Evolutionary conservation across 2,329 filamentous ascomycete genomes (phyloP).

Genomic region (Chaetomium globosum): DNA sequence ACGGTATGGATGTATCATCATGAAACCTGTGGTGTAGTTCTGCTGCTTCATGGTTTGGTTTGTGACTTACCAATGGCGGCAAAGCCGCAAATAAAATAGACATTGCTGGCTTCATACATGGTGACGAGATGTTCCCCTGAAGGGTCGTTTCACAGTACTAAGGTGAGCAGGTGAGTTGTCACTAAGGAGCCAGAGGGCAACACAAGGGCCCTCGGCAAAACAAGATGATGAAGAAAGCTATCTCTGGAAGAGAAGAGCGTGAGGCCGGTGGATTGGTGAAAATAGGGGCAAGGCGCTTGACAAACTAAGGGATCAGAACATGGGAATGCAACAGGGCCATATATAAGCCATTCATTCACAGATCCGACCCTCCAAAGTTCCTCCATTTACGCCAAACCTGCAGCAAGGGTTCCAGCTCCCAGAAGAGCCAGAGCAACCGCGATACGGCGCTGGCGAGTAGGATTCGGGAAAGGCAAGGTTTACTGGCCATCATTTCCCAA

Average conservation of each 20-base stretch:
- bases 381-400: conserved; percentile 3
- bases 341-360: conserved; percentile 1
- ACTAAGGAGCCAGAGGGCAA: conserved; percentile 1
- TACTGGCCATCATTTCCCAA: conserved; percentile 20
- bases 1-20: neutral
- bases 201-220: neutral
- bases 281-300: neutral
- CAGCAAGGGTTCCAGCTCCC: conserved; percentile 2
- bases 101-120: conserved; percentile 53
- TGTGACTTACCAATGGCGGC: conserved; percentile 58
- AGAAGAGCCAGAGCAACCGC: neutral
- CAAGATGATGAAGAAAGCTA: neutral
- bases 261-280: neutral
- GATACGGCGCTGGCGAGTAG: neutral
- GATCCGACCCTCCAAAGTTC: neutral
- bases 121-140: conserved; percentile 16
- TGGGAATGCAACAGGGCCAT: conserved; percentile 12
- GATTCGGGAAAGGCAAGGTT: conserved; percentile 10
- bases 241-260: neutral
- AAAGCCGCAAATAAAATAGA: conserved; percentile 64
- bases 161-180: conserved; percentile 1
- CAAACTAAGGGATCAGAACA: neutral
- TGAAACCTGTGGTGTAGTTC: neutral
- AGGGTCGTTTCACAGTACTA: neutral
- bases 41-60: neutral